Conservation (phyloP, 495 filamentous ascomycete species). For the Haplographium delicatum region DNA sequence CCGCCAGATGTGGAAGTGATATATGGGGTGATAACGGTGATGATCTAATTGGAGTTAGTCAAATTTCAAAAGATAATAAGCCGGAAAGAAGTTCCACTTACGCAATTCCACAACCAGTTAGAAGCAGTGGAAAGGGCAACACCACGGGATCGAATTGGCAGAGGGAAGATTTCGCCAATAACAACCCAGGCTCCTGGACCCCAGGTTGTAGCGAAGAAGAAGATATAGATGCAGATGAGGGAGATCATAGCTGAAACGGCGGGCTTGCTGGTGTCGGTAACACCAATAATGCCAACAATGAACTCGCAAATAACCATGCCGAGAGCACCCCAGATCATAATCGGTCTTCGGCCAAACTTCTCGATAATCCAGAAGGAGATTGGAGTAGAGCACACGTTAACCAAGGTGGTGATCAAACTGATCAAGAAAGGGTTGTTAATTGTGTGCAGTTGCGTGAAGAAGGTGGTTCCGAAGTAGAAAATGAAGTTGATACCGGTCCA, state of each 20-base stretch:
- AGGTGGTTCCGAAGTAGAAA: slow-evolving; percentile 84
- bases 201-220: slow-evolving; percentile 74
- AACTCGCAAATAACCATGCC: slow-evolving; percentile 83
- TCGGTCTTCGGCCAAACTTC: slow-evolving; percentile 68
- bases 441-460: slow-evolving; percentile 67
- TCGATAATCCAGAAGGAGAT: slow-evolving; percentile 80
- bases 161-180: slow-evolving; percentile 82
- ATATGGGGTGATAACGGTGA: slow-evolving; percentile 26
- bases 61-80: slow-evolving; percentile 40
- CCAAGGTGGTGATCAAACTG: slow-evolving; percentile 71
- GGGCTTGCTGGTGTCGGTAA: slow-evolving; percentile 31
- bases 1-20: slow-evolving; percentile 17
- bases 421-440: slow-evolving; percentile 73
- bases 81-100: no score
- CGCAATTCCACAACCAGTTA: no score
- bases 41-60: slow-evolving; percentile 24
- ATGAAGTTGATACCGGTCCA: slow-evolving; percentile 83
- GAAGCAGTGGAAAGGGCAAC: slow-evolving; percentile 74
- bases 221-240: slow-evolving; percentile 67
- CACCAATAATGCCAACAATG: slow-evolving; percentile 71
- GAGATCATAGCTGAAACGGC: slow-evolving; percentile 65
- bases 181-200: slow-evolving; percentile 69
- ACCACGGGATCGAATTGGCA: slow-evolving; percentile 73
- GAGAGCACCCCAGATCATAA: slow-evolving; percentile 71
- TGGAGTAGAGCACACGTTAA: slow-evolving; percentile 79